Base-by-base conservation (phyloP, 352 stramenopile species). In the Pythium brachiatum region DNA sequence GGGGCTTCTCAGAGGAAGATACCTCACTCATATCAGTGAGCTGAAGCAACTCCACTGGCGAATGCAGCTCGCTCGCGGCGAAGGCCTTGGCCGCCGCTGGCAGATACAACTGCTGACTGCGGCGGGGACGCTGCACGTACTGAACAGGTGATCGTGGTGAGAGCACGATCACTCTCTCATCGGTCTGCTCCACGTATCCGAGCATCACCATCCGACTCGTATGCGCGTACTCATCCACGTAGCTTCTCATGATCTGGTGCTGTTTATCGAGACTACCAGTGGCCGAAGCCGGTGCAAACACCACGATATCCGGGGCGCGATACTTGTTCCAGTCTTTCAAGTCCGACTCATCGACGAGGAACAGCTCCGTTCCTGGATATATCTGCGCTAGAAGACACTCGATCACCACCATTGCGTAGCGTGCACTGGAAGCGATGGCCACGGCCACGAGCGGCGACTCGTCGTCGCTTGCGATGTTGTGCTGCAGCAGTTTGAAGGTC, bases 81-180 rank as follows among this genome's bases (percentile, higher is more conserved):
- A 89, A 89, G 1, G 70, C 74, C 8, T 39, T 62, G n/a, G 72
- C 76, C n/a, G 74, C 78, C 27, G 80, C 44, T 5, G 69, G 58
- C 4, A 65, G 18, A 15, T 65, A 54, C 29, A 65, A 25, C 9
- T 32, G 26, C 3, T 29, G 15, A 2, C 20, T 48, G n/a, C 9
- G 15, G 18, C 15, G 7, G 2, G 16, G 9, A 34, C 9, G 5
- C 29, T 34, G 5, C 5, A 34, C 29, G 9, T 34, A 46, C 1
- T 46, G 15, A 1, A 48, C 7, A 5, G 41, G 41, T 20, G 21
- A 7, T 9, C n/a, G 41, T 4, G 50, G 32, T 13, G 58, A 18
- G 2, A 65, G 11, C 11, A 47, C 50, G 18, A 58, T 16, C 11
- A 65, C 13, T 12, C 58, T 50, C 16, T 43, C 32, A 13, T 65